Percentiles rank a stretch among this genome's conserved stretches.
These are phyloP conservation scores for Mycocentrospora acerina DNA, from an alignment of 2,329 filamentous ascomycete species.

Conservation along the genomic window DNA sequence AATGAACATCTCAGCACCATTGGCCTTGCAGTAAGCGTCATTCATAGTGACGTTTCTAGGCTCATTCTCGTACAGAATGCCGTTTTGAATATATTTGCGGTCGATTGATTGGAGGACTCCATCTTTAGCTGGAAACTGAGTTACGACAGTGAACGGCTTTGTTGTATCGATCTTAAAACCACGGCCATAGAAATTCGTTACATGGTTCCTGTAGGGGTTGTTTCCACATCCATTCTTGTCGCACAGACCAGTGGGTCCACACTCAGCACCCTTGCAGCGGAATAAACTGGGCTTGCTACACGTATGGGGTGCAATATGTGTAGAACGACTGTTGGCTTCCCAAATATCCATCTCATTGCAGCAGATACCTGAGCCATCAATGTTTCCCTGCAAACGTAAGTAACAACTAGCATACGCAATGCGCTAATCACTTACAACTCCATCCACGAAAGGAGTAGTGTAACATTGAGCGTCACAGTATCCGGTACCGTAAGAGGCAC, in stretches of 20 bases:
- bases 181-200: conserved; percentile 31
- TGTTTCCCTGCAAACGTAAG: conserved; percentile 47
- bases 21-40: conserved; percentile 31
- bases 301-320: conserved; percentile 52
- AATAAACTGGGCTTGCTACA: conserved; percentile 51
- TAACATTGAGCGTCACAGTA: conserved; percentile 55
- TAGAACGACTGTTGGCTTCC: conserved; percentile 54
- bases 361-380: conserved; percentile 50
- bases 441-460: conserved; percentile 41
- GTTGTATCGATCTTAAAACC: conserved; percentile 58
- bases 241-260: conserved; percentile 36
- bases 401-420: conserved; percentile 21
- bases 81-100: conserved; percentile 66
- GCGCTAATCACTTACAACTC: conserved; percentile 31
- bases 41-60: conserved; percentile 37
- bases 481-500: conserved; percentile 62
- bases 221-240: conserved; percentile 41
- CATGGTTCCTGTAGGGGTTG: conserved; percentile 34
- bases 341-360: conserved; percentile 60
- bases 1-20: conserved; percentile 31
- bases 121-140: conserved; percentile 63
- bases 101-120: conserved; percentile 62
- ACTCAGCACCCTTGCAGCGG: conserved; percentile 45
- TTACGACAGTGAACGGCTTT: conserved; percentile 65
- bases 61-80: conserved; percentile 60